Base-by-base conservation (phyloP, 2,329 filamentous ascomycete genomes). In the Hypoxylon sp. region DNA sequence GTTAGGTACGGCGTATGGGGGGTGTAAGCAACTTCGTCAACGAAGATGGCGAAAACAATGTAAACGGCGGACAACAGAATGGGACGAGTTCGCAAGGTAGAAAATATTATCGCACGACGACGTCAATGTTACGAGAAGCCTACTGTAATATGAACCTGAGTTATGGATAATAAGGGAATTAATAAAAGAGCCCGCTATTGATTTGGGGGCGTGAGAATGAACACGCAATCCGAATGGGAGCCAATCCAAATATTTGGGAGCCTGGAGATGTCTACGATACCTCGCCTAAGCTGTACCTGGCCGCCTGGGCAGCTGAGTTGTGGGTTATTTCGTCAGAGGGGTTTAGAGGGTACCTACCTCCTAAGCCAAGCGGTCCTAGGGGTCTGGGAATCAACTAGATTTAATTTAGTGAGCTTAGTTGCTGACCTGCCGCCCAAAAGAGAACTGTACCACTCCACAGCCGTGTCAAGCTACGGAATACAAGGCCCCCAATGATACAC, bases 1-100 rank as follows among this genome's bases (percentile, higher is more conserved):
- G 49, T 34, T 24, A 32, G 44, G 22, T 44, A 41, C 17, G 39
- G 32, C 19, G 24, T 44, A 52, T 43, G 37, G 37, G 37, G 37
- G 37, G 30, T 60, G 55, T 41, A 17, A 19, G 48, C 22, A 24
- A 48, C 56, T 60, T 66, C 60, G 60, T 64, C 64, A 67, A 64
- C 59, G 64, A 67, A 64, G 56, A 55, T 13, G 54, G 24, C 24
- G 46, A 49, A 28, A 50, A 20, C 28, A 53, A 19, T 39, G 39
- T 54, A 30, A 51, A 28, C 22, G 17, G 49, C 19, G 17, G 46
- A 43, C 15, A 54, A 34, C n/a, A n/a, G 11, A 30, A 6, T 20
- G 32, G 11, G 32, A 15, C 11, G 32, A 15, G 15, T 34, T 34
- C 32, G 32, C 13, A 34, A 34, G 15, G 11, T 6, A 32, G 24